These are phyloP conservation scores for Nitzschia palea DNA, from an alignment of 108 stramenopile species.

Conservation along the genomic window DNA sequence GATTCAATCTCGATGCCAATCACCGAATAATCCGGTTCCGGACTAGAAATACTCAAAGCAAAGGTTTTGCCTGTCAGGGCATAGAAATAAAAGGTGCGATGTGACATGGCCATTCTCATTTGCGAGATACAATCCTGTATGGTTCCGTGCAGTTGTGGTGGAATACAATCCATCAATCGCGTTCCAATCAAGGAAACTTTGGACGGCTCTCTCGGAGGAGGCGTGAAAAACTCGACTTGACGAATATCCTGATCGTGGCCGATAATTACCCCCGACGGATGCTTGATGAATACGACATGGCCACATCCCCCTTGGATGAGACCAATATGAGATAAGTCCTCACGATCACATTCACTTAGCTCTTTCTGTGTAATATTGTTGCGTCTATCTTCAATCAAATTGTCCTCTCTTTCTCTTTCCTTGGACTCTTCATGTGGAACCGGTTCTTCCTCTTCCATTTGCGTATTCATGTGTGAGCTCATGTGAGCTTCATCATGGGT, in stretches of 20 bases:
- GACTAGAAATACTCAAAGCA: conserved; percentile 13
- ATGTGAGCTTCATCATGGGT: too few relatives aligned
- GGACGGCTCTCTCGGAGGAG: neutral
- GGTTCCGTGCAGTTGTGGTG: neutral
- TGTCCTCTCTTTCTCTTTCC: too few relatives aligned
- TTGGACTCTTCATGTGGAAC: too few relatives aligned
- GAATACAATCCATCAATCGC: conserved; percentile 9
- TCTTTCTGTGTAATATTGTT: conserved; percentile 12
- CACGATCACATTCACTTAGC: conserved; percentile 20
- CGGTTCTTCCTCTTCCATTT: too few relatives aligned
- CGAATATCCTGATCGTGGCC: conserved; percentile 2
- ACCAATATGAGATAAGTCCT: conserved; percentile 3
- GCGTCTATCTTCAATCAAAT: neutral
- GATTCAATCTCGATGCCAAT: conserved; percentile 12
- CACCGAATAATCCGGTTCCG: neutral
- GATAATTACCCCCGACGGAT: conserved; percentile 12
- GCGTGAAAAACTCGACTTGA: neutral
- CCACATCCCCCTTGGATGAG: conserved; percentile 22
- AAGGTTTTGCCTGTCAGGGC: neutral
- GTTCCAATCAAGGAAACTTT: conserved; percentile 1
- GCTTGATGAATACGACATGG: conserved; percentile 15
- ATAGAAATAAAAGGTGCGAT: conserved; percentile 13
- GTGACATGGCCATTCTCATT: conserved; percentile 5
- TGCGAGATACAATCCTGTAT: neutral
- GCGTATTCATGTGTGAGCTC: too few relatives aligned